Conservation (phyloP, 2,329 filamentous ascomycete genomes). For the Fusarium solani-melongenae region DNA sequence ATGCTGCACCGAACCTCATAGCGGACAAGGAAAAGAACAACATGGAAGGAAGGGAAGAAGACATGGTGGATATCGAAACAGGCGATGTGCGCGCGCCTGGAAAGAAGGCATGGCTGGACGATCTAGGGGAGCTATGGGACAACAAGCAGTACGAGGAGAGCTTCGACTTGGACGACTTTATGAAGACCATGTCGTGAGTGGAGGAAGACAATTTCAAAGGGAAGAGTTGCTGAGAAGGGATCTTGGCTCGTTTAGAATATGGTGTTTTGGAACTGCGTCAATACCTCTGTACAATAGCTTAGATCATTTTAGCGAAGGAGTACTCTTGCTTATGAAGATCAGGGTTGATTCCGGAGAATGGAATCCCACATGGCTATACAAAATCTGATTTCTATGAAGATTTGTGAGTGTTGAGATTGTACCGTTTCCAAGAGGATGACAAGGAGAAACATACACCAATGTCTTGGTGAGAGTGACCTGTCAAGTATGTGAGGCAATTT, state of each 20-base stretch:
- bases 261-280: conserved; percentile 36
- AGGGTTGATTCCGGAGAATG: conserved; percentile 8
- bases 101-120: conserved; percentile 95
- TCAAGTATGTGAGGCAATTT: background rate
- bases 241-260: conserved; percentile 20
- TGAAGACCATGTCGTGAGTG: conserved; percentile 85
- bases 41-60: conserved; percentile 75
- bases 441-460: background rate
- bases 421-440: background rate
- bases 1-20: conserved; percentile 75
- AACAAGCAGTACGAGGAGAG: conserved; percentile 98
- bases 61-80: conserved; percentile 92
- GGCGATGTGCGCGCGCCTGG: conserved; percentile 96
- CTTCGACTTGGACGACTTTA: conserved; percentile 94
- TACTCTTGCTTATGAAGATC: conserved; percentile 40
- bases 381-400: background rate
- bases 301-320: conserved; percentile 45
- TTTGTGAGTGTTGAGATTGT: background rate
- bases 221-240: conserved; percentile 9
- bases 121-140: conserved; percentile 96
- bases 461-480: background rate
- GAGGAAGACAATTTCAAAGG: background rate
- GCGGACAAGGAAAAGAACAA: conserved; percentile 68
- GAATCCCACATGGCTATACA: conserved; percentile 5
- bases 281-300: conserved; percentile 41